phyloP scores from a whole-genome alignment of 129 eudicot genomes.

The Centella asiatica region DNA sequence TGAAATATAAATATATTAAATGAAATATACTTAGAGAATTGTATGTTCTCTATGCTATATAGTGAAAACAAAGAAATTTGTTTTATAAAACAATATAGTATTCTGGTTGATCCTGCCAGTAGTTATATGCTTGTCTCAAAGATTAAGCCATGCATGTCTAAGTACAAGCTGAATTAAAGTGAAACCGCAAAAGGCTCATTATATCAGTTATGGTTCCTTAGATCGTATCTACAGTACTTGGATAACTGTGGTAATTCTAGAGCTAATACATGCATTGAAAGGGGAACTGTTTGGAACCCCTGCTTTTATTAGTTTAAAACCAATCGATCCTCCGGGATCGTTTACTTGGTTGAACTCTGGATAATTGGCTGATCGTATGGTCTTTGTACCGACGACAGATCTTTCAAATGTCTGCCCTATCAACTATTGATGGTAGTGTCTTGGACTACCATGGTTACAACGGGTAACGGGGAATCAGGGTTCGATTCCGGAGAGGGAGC shows the following conservation, averaged over 20 bases:
- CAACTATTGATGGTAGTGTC: not conserved
- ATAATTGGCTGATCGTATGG: too few relatives aligned
- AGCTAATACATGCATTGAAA: constrained; percentile 3
- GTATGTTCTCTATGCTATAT: too few relatives aligned
- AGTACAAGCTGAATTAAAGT: not conserved
- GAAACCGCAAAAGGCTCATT: not conserved
- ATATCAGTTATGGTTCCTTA: not conserved
- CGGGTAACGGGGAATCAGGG: constrained; percentile 1
- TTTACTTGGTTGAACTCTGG: too few relatives aligned
- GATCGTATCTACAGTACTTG: not conserved
- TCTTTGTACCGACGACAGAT: not conserved
- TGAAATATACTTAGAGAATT: too few relatives aligned
- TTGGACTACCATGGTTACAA: not conserved
- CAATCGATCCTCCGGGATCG: too few relatives aligned
- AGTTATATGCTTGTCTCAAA: too few relatives aligned
- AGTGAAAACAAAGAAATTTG: too few relatives aligned
- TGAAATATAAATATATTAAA: too few relatives aligned
- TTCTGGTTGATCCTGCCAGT: not conserved
- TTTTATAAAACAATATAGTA: not conserved
- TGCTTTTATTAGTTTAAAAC: too few relatives aligned
- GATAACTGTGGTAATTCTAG: constrained; percentile 13
- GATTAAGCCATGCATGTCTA: too few relatives aligned
- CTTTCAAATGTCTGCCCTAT: not conserved
- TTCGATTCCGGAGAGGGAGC: not conserved
- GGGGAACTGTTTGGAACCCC: too few relatives aligned